Base-by-base conservation (phyloP, 2,329 filamentous ascomycete species). In the Botrytis deweyae region DNA sequence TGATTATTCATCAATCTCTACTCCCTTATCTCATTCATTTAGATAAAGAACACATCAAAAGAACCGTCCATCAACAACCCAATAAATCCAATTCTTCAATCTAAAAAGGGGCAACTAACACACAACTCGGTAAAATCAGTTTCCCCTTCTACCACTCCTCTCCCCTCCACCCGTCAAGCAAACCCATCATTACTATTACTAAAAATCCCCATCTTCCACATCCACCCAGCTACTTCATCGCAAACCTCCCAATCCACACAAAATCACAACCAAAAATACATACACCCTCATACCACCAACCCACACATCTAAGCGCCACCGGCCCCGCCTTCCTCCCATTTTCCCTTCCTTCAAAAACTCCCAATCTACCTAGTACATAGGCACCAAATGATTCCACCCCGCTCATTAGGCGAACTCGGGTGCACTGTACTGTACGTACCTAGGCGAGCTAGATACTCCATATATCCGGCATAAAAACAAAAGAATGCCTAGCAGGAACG, bases 1-100 rank as follows among this genome's bases (percentile, higher is more conserved):
- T 55, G 0, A 55, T 2, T n/a, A 0, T 7, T 14, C 4, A 8
- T 55, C 49, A 1, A 7, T 9, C 25, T 6, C 10, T 52, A 14
- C 49, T 14, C 4, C 10, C 49, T 25, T 3, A 52, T n/a, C 2
- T n/a, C 49, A 14, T 3, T 7, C 1, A n/a, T 52, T 4, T 29
- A 18, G 14, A 55, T 16, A 4, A 29, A 55, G 8, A n/a, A 20
- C 7, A 46, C 18, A 46, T 46, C 2, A 18, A 46, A 20, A 20
- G 44, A 46, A 9, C 44, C 7, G 20, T 46, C 2, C 14, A 29
- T 58, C n/a, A 58, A 33, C 14, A 29, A 29, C n/a, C 7, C 9
- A 18, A 33, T 18, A 9, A 58, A 4, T 9, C 2, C n/a, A 18
- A 29, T 0, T 1, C n/a, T 33, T 33, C 33, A 29, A n/a, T 16